A percentile compares a stretch with the other conserved stretches of the same genome.
Conservation (phyloP, 768 basidiomycete species). For the Amanita pseudoporphyria region DNA sequence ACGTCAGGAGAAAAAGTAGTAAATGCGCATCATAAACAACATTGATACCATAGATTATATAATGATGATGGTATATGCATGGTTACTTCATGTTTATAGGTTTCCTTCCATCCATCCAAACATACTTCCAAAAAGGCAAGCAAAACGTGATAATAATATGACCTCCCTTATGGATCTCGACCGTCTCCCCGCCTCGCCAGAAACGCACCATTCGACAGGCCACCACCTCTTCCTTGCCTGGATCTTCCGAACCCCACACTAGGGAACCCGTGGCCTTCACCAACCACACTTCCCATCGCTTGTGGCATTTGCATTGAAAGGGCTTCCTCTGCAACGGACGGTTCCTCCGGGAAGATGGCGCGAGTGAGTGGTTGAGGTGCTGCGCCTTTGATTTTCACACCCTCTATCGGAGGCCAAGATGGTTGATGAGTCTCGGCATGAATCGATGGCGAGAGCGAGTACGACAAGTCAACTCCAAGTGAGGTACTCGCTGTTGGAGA, state of each 20-base stretch:
- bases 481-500: neutral
- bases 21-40: neutral
- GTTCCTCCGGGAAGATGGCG: neutral
- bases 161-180: no score
- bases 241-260: neutral
- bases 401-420: no score
- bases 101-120: no score
- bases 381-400: no score
- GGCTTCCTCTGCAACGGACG: neutral
- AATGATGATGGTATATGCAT: no score
- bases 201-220: neutral
- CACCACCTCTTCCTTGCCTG: neutral
- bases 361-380: neutral
- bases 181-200: neutral
- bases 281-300: no score
- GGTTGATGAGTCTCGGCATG: neutral
- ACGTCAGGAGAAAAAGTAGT: slow-evolving; percentile 12
- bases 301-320: neutral
- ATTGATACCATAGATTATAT: neutral
- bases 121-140: neutral
- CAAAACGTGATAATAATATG: neutral
- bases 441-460: neutral
- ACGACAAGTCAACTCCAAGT: neutral
- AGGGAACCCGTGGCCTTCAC: neutral
- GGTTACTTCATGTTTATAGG: no score